Conservation (phyloP, 306 rosid species). For the Bauhinia variegata region DNA sequence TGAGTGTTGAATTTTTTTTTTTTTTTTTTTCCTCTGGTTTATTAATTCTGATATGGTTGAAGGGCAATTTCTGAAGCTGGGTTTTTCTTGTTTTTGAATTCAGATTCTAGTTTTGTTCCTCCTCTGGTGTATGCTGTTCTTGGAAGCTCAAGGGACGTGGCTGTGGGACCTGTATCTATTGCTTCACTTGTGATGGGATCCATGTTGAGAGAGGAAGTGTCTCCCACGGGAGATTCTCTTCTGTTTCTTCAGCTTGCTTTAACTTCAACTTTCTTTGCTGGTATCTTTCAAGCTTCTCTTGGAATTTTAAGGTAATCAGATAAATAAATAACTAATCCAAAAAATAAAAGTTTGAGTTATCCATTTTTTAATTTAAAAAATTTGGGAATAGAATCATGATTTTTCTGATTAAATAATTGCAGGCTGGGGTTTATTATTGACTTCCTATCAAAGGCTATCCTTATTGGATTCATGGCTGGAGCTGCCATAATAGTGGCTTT, state of each 20-base stretch:
- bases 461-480: slow-evolving; percentile 96
- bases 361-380: not conserved
- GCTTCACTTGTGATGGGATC: slow-evolving; percentile 92
- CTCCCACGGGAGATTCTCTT: slow-evolving; percentile 67
- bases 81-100: not conserved
- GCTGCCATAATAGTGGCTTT: slow-evolving; percentile 92
- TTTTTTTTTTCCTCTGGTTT: too few species aligned
- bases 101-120: slow-evolving; percentile 98
- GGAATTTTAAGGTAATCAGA: slow-evolving; percentile 88
- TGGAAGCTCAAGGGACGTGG: slow-evolving; percentile 94
- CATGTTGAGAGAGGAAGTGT: slow-evolving; percentile 79
- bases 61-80: too few species aligned
- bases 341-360: too few species aligned
- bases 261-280: slow-evolving; percentile 86
- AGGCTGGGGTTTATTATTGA: slow-evolving; percentile 95
- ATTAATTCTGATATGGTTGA: not conserved
- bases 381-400: not conserved
- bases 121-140: slow-evolving; percentile 89
- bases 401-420: slow-evolving; percentile 24
- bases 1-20: slow-evolving; percentile 62
- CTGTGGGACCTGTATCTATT: slow-evolving; percentile 97
- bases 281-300: slow-evolving; percentile 83
- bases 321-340: too few species aligned
- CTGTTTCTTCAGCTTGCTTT: slow-evolving; percentile 84
- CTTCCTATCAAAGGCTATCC: slow-evolving; percentile 86